phyloP scores from a whole-genome alignment of 768 basidiomycete genomes.

The Kwoniella shandongensis region DNA sequence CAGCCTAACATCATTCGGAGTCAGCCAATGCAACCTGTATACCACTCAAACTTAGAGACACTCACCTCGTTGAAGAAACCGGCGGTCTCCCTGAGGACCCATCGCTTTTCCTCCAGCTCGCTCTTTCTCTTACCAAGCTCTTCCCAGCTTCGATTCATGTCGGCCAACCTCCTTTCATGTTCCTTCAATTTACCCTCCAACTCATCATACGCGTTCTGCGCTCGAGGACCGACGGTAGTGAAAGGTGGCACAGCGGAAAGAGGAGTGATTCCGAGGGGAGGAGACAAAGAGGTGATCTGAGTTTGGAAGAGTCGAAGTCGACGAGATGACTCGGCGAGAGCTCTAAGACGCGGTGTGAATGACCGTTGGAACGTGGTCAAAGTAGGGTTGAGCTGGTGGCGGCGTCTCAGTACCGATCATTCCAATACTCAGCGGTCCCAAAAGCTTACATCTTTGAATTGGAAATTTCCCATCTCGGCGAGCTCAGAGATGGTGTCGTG shows the following conservation, averaged over 20 bases:
- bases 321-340: constrained; percentile 93
- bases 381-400: constrained; percentile 76
- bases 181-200: constrained; percentile 82
- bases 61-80: constrained; percentile 87
- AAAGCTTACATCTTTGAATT: constrained; percentile 89
- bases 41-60: not conserved
- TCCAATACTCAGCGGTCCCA: not conserved
- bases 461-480: constrained; percentile 90
- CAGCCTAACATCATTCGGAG: constrained; percentile 61
- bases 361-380: constrained; percentile 98
- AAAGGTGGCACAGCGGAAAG: constrained; percentile 82
- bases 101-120: constrained; percentile 88
- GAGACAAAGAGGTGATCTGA: constrained; percentile 83
- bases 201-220: constrained; percentile 89
- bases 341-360: constrained; percentile 92
- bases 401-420: not conserved
- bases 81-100: constrained; percentile 91
- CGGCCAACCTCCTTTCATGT: constrained; percentile 75
- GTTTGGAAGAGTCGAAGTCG: constrained; percentile 83
- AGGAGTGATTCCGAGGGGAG: constrained; percentile 76
- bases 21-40: not conserved
- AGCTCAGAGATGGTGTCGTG: constrained; percentile 95
- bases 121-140: constrained; percentile 77
- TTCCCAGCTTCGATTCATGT: constrained; percentile 94
- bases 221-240: constrained; percentile 85